These are phyloP conservation scores for Candida namnaoensis DNA, from an alignment of 805 yeast genomes.

Conservation along the genomic window DNA sequence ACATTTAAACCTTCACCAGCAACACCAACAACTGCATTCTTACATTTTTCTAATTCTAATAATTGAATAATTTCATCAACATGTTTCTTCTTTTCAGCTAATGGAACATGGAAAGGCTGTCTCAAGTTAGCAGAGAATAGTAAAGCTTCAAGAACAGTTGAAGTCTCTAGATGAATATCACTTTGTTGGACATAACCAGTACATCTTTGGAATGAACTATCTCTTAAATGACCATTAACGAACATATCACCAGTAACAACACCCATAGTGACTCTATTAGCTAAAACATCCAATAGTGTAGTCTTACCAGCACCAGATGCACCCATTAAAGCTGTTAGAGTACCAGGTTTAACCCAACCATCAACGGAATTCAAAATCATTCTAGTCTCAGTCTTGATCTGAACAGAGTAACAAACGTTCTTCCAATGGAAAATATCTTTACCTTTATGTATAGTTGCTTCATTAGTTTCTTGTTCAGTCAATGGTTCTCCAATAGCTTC, in stretches of 20 bases:
- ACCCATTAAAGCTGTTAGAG: conserved; percentile 72
- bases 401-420: conserved; percentile 62
- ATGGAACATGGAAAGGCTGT: conserved; percentile 46
- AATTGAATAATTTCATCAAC: conserved; percentile 58
- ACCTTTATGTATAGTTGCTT: conserved; percentile 22
- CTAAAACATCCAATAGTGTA: conserved; percentile 60
- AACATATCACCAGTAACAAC: conserved; percentile 56
- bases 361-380: conserved; percentile 57
- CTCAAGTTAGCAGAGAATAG: conserved; percentile 59
- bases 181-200: conserved; percentile 77
- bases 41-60: conserved; percentile 54
- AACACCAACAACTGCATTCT: conserved; percentile 69
- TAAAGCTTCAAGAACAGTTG: conserved; percentile 69
- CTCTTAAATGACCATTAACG: conserved; percentile 48
- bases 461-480: conserved; percentile 10
- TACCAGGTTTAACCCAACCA: conserved; percentile 82
- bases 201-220: conserved; percentile 44
- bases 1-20: conserved; percentile 64
- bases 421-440: conserved; percentile 69
- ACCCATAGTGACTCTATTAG: conserved; percentile 65
- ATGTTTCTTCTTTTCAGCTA: conserved; percentile 50
- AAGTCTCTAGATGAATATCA: conserved; percentile 56
- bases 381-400: conserved; percentile 51
- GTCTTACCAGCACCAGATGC: conserved; percentile 82
- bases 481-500: conserved; percentile 1